Base-by-base conservation (phyloP, 1,284 basidiomycete species). In the Ustilago tritici region DNA sequence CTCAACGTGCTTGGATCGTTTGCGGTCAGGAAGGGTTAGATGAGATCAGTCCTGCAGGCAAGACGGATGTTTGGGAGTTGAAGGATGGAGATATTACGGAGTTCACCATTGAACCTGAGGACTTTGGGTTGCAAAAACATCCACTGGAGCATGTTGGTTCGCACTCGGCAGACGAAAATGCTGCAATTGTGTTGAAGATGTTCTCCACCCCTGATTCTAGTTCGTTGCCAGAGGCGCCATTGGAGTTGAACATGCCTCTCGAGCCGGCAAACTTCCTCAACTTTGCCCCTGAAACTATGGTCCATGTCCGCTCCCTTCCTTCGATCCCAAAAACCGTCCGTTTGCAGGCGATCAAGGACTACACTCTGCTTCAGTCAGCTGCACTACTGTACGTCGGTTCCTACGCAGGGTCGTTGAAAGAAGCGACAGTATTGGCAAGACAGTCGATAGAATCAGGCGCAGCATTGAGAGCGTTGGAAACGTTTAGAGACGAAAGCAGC, bases 11-110 rank as follows among this genome's bases (percentile, higher is more conserved):
- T 7, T 88, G 97, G 79, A 95, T 99, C 41, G 96, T 98, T 0
- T 98, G 95, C 81, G 96, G 96, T 1, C 90, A 90, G 55, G 97
- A 99, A 86, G 91, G 91, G 1, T 89, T 99, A 50, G 96, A 98
- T 86, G 96, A 99, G 88, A 94, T 99, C 84, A 94, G 92, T 83
- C 83, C 94, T 92, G 5, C 80, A 8, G 96, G 96, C 0, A 90
- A 92, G n/a, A 96, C 95, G 11, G 90, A 91, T 87, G 92, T 84
- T 8, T 86, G 84, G 84, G 82, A 86, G 55, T 61, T 86, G 15
- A 56, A 67, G 8, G 31, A 74, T 4, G 78, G 76, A 31, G 23
- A 61, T n/a, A 81, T 86, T 32, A 53, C 15, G 12, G 80, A 85
- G 52, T 77, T 76, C 19, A 64, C 70, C 31, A 65, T 86, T 19